Conservation (phyloP, 257 asterid genomes). For the Jasminum sambac region DNA sequence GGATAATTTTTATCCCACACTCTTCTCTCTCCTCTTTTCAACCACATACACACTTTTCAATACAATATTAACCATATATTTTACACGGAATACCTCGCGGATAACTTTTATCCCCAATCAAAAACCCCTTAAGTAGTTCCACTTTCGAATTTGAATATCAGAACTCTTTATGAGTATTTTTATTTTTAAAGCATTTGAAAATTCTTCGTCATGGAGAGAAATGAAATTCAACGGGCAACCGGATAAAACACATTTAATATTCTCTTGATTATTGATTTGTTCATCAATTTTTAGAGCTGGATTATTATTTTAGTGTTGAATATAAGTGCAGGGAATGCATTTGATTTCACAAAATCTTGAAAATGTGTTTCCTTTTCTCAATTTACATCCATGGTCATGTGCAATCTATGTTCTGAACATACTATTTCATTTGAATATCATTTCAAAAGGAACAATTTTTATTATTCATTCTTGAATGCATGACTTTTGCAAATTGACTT, state of each 20-base stretch:
- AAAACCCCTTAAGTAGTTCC: too few species aligned
- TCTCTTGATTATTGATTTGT: neutral
- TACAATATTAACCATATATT: too few species aligned
- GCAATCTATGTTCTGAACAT: neutral
- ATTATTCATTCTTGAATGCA: neutral
- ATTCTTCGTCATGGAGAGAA: neutral
- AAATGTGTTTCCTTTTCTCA: neutral
- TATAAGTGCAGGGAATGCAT: neutral
- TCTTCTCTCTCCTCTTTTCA: too few species aligned
- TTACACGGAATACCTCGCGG: too few species aligned
- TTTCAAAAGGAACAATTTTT: neutral
- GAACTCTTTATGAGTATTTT: neutral
- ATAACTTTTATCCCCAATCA: too few species aligned
- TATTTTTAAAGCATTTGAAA: neutral
- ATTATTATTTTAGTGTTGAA: neutral
- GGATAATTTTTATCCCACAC: too few species aligned
- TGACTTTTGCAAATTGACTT: constrained; percentile 12
- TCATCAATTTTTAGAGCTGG: neutral
- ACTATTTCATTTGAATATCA: neutral
- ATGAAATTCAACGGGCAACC: neutral
- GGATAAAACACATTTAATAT: neutral
- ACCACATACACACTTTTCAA: too few species aligned
- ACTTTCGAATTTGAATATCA: neutral
- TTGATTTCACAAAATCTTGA: neutral
- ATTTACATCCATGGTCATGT: neutral